These are phyloP conservation scores for Starmerella vaccinii DNA, from an alignment of 805 yeast species.

Conservation along the genomic window DNA sequence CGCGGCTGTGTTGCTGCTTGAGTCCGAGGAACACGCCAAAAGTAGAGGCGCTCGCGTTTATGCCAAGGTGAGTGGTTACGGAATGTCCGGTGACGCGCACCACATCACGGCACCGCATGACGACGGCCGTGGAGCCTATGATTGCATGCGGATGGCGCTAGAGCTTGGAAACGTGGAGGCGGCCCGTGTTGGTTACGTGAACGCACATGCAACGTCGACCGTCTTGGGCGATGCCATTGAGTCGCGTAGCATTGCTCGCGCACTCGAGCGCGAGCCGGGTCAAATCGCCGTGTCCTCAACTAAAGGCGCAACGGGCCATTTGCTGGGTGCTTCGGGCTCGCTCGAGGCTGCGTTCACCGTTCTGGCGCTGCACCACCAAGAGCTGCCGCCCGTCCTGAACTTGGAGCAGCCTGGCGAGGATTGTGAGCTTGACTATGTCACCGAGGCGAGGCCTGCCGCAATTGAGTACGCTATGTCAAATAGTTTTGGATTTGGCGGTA, in stretches of 20 bases:
- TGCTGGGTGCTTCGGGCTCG: constrained; percentile 93
- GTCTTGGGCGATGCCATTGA: constrained; percentile 83
- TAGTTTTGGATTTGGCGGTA: constrained; percentile 97
- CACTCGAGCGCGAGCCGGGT: constrained; percentile 31
- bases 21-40: constrained; percentile 65
- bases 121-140: constrained; percentile 71
- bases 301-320: constrained; percentile 88
- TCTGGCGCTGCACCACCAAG: constrained; percentile 46
- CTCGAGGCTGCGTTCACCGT: constrained; percentile 80
- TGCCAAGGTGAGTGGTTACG: constrained; percentile 80
- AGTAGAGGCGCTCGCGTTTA: constrained; percentile 55
- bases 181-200: constrained; percentile 57
- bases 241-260: constrained; percentile 51
- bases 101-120: constrained; percentile 88
- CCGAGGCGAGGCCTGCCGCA: constrained; percentile 35
- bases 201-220: constrained; percentile 97
- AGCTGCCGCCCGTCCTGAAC: constrained; percentile 75
- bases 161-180: constrained; percentile 39
- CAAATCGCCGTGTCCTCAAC: constrained; percentile 50
- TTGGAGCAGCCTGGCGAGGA: constrained; percentile 41
- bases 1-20: constrained; percentile 68
- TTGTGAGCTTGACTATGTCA: constrained; percentile 47
- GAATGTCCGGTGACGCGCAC: constrained; percentile 80
- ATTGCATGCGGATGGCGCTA: constrained; percentile 74
- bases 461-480: constrained; percentile 63